Evolutionary conservation across 2,329 filamentous ascomycete genomes (phyloP).

Genomic region (Penicillium aurantiogriseum): DNA sequence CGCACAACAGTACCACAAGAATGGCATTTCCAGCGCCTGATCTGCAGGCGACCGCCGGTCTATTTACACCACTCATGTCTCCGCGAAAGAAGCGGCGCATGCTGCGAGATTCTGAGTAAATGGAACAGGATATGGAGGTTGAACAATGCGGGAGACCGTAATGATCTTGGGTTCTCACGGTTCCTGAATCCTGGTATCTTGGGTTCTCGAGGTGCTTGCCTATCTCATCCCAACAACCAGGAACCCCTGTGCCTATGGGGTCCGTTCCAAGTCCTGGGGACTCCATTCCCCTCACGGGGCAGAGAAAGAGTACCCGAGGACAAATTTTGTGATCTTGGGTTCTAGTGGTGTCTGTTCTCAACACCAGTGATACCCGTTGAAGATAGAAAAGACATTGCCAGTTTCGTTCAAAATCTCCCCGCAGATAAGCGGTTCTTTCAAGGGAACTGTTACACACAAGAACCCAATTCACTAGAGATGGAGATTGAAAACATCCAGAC

Average conservation of each 20-base stretch:
- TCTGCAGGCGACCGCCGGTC: not conserved
- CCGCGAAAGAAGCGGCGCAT: not conserved
- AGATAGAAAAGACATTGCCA: not conserved
- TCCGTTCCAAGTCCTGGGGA: not conserved
- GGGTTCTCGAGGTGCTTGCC: not conserved
- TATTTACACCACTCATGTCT: not conserved
- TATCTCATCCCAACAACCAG: not conserved
- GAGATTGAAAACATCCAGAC: no score
- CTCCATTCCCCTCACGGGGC: not conserved
- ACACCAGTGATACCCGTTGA: not conserved
- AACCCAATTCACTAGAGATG: not conserved
- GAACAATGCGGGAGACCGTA: not conserved
- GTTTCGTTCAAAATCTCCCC: not conserved
- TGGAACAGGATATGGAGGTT: not conserved
- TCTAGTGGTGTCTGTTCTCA: not conserved
- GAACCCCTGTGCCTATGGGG: not conserved
- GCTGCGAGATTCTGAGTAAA: not conserved
- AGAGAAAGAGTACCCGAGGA: not conserved
- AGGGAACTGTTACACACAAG: not conserved
- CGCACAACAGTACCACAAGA: not conserved
- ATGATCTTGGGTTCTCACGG: not conserved
- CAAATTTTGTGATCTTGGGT: not conserved
- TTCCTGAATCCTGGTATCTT: no score
- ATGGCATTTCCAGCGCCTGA: not conserved
- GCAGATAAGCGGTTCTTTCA: not conserved